Base-by-base conservation (phyloP, 768 basidiomycete species). In the Hygrophorus pudorinus region DNA sequence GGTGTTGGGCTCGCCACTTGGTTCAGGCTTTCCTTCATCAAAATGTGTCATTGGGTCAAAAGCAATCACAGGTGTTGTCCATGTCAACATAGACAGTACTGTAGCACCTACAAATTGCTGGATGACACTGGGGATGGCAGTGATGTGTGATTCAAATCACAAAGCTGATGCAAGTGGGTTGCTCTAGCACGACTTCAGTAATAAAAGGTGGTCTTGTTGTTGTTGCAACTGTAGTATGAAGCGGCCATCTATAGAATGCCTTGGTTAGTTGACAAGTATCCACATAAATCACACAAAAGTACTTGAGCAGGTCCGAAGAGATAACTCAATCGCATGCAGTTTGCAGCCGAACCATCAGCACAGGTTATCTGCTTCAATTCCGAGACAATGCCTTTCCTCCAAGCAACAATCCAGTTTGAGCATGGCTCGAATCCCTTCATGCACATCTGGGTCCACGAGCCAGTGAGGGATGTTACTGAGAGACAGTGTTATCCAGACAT, bases 301-400 rank as follows among this genome's bases (percentile, higher is more conserved):
- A 62, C 62, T 51, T 2, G 24, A 12, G 18, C 55, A 51, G 5
- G 41, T 21, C 9, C 38, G 21, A 1, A 62, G 28, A 1, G 57
- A 56, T 9, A 54, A 20, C 31, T 56, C 59, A 0, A 65, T 41
- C 0, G 57, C 53, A 0, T 41, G 30, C 0, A 68, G 41, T 40
- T 68, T 63, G 2, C 45, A 33, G 0, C 56, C 50, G 44, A 58
- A 66, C 65, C 66, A 70, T 0, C 46, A 33, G 20, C 59, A 63
- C 0, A 70, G 48, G 20, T 69, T 66, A 34, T 65, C 57, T 0
- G 60, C 56, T 43, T 68, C 63, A 0, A 27, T 2, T 0, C 48
- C 52, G 0, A 67, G 49, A 1, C 58, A 51, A 0, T 18, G 28
- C 3, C 40, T 41, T 48, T 68, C 64, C 44, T 68, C 65, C 3